A percentile compares a stretch with the other conserved stretches of the same genome.
Conservation (phyloP, 345 rosid genomes). For the Cochlearia excelsa region DNA sequence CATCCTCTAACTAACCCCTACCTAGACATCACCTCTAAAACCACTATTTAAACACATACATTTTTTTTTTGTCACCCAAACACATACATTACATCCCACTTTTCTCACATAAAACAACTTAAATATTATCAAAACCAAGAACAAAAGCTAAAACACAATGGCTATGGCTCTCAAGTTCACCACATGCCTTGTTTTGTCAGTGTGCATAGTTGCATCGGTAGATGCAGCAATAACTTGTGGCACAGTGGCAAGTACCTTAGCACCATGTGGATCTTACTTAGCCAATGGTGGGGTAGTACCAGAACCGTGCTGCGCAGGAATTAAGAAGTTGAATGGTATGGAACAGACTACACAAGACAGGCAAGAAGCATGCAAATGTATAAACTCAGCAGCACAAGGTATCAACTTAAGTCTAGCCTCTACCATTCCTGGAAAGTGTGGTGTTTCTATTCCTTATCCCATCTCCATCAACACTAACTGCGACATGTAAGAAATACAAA, state of each 20-base stretch:
- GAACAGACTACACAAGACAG: constrained; percentile 54
- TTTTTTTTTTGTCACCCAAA: too few species aligned
- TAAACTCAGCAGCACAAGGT: constrained; percentile 24
- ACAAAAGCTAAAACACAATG: constrained; percentile 18
- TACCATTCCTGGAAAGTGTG: constrained; percentile 44
- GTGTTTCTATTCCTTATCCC: constrained; percentile 49
- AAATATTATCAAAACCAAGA: too few species aligned
- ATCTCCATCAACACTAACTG: constrained; percentile 32
- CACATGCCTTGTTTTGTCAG: constrained; percentile 23
- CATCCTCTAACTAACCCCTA: too few species aligned
- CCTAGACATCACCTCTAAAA: too few species aligned
- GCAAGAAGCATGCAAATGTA: constrained; percentile 47
- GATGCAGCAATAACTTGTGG: constrained; percentile 42
- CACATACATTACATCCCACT: too few species aligned
- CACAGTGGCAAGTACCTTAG: constrained; percentile 28
- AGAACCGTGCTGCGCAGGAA: constrained; percentile 43
- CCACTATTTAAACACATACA: too few species aligned
- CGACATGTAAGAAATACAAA: constrained; percentile 32
- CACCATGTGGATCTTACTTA: constrained; percentile 40
- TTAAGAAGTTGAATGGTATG: constrained; percentile 31
- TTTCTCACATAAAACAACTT: too few species aligned
- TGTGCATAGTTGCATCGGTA: constrained; percentile 27
- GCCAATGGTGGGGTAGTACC: constrained; percentile 2
- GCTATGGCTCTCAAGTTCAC: constrained; percentile 20
- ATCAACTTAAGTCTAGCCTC: constrained; percentile 30